Evolutionary conservation across 495 filamentous ascomycete genomes (phyloP), one percentile per base, ranked within the genome.

Genomic region (Xylaria venustula): DNA sequence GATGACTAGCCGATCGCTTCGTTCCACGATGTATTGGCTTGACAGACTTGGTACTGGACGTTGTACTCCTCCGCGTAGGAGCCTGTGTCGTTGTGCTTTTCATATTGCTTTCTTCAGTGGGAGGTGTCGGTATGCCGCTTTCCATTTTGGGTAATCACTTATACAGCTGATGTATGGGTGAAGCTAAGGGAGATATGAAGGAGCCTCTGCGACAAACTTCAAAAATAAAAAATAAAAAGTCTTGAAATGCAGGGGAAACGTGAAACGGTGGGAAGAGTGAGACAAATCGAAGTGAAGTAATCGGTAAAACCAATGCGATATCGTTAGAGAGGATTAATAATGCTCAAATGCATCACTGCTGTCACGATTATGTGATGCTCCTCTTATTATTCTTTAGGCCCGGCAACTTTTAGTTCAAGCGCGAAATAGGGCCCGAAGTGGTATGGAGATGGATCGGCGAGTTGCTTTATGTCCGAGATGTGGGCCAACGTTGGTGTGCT

Each of bases 121-220:
- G 77, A 62, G 77, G 76, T 56, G 77, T 77, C 32, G 77, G 76
- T 66, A 78, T 69, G 54, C 75, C 66, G 37, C 63, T 66, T 65
- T 77, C 75, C 77, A 80, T 80, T 65, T 71, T 73, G 58, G 57
- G 59, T 48, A 54, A 45, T 51, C 55, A 54, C 58, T 60, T 60
- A 60, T 60, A 60, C 58, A 46, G 19, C 40, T 50, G 22, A 34
- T 20, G 40, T 14, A 45, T 34, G 7, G 40, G 40, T 9, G 40
- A 55, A 15, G 20, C 53, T 45, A 17, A 40, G 32, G 46, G 37
- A 58, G 47, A 51, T 42, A 44, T n/a, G 28, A 23, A 44, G 49
- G 36, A 37, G 36, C 57, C 26, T 15, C 15, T 32, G 34, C 34
- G 34, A 37, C 20, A 49, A 58, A 25, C 19, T 51, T 41, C 42